Percentiles rank a stretch among this genome's conserved stretches.
Evolutionary conservation across 257 asterid genomes (phyloP).

Genomic region (Misopates orontium): DNA sequence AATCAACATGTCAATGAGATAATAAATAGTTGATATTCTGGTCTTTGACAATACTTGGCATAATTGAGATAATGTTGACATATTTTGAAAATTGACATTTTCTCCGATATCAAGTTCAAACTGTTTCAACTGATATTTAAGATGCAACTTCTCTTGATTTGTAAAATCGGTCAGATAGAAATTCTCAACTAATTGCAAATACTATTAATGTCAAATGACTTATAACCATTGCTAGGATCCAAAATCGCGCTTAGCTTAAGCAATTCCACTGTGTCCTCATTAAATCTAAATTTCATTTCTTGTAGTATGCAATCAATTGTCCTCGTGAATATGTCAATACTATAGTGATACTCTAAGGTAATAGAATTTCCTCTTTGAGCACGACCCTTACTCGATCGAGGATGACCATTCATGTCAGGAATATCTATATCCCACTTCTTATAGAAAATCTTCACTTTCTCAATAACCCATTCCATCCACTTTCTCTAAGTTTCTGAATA

Average conservation of each 20-base stretch:
- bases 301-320: too few species aligned
- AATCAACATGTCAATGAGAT: constrained; percentile 2
- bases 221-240: constrained; percentile 2
- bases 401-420: too few species aligned
- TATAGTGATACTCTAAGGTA: too few species aligned
- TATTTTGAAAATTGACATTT: background rate
- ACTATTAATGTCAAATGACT: background rate
- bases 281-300: too few species aligned
- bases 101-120: constrained; percentile 5
- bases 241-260: constrained; percentile 11
- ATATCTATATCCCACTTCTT: too few species aligned
- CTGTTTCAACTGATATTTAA: constrained; percentile 5
- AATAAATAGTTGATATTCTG: background rate
- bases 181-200: constrained; percentile 10
- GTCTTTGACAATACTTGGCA: constrained; percentile 4
- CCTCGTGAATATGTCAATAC: too few species aligned
- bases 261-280: too few species aligned
- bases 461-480: too few species aligned
- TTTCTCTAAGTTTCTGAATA: too few species aligned
- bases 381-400: too few species aligned
- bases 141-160: background rate
- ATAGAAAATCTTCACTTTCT: too few species aligned
- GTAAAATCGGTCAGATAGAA: constrained; percentile 7
- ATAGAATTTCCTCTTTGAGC: too few species aligned
- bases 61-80: background rate